Percentiles rank a stretch among this genome's conserved stretches.
Conservation (phyloP, 768 basidiomycete genomes). For the Dioszegia hungarica region DNA sequence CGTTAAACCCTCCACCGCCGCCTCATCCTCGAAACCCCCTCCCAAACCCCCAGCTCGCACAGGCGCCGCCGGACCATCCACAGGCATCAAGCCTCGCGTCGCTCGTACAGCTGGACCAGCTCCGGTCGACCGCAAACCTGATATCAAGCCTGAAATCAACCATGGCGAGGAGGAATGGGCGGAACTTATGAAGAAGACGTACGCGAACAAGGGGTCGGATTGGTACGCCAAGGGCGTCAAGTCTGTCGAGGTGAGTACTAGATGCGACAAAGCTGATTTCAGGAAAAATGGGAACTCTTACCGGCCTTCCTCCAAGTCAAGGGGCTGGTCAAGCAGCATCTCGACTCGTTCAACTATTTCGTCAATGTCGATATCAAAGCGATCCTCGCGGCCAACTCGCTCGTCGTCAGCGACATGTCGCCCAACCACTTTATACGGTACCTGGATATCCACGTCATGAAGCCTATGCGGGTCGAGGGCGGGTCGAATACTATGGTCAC, state of each 20-base stretch:
- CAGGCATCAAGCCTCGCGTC: background rate
- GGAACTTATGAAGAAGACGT: constrained; percentile 36
- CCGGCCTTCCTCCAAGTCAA: constrained; percentile 97
- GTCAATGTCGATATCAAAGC: constrained; percentile 96
- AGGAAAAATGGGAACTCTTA: constrained; percentile 98
- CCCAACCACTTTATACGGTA: constrained; percentile 92
- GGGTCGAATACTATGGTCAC: constrained; percentile 69
- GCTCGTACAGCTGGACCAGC: background rate
- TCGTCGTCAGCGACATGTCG: constrained; percentile 88
- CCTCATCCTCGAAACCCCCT: background rate
- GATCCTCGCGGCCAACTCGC: constrained; percentile 54
- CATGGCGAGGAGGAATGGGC: constrained; percentile 49
- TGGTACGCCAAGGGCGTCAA: constrained; percentile 81
- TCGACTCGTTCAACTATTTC: constrained; percentile 98
- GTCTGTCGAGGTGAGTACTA: constrained; percentile 69
- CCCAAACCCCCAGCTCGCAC: background rate
- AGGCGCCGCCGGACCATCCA: constrained; percentile 1
- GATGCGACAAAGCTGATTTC: constrained; percentile 6
- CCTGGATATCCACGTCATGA: constrained; percentile 87
- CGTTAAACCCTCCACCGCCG: background rate
- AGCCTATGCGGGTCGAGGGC: constrained; percentile 77
- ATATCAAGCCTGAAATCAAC: constrained; percentile 26
- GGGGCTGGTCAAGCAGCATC: constrained; percentile 97
- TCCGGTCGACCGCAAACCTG: background rate
- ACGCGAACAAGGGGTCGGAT: constrained; percentile 55